Evolutionary conservation across 805 yeast species (phyloP).

Genomic region (Kuraishia hungarica): DNA sequence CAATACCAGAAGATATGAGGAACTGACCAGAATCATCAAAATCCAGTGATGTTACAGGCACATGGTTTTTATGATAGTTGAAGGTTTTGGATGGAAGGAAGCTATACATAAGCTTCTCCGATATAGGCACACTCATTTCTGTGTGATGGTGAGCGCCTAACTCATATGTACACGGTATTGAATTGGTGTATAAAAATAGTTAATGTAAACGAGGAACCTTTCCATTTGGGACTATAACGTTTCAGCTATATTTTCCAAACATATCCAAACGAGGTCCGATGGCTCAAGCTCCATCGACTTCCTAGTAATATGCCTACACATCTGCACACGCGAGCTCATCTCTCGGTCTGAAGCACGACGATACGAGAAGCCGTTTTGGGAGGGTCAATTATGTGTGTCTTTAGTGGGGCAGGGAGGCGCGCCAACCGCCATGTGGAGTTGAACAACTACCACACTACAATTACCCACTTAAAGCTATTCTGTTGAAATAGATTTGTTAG

Average conservation of each 20-base stretch:
- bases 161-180: too few species aligned
- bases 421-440: too few species aligned
- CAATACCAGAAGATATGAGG: constrained; percentile 68
- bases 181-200: not conserved
- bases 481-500: too few species aligned
- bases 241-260: too few species aligned
- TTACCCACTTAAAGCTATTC: too few species aligned
- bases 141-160: not conserved
- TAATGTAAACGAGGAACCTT: too few species aligned
- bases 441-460: too few species aligned
- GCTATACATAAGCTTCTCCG: constrained; percentile 9
- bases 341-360: not conserved
- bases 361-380: not conserved
- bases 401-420: not conserved
- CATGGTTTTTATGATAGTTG: constrained; percentile 31
- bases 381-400: not conserved
- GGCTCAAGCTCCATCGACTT: not conserved
- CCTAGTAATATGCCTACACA: not conserved
- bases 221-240: not conserved
- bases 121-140: constrained; percentile 7
- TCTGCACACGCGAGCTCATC: constrained; percentile 3
- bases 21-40: constrained; percentile 81
- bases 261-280: too few species aligned
- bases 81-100: constrained; percentile 30
- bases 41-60: constrained; percentile 61